phyloP scores from a whole-genome alignment of 164 flowering plant species.

The Akebia trifoliata region DNA sequence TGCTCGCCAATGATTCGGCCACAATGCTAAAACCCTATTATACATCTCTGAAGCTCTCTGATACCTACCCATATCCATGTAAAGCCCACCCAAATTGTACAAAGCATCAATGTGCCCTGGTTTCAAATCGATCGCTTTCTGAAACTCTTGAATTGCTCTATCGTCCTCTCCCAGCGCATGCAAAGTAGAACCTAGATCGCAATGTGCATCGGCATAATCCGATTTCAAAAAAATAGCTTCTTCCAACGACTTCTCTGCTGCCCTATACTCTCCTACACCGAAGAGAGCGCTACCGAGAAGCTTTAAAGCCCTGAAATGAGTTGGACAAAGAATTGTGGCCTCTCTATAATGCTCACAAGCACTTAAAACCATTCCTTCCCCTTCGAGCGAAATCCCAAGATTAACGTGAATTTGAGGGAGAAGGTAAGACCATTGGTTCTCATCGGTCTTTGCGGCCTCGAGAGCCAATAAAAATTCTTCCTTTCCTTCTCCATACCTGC shows the following conservation, averaged over 20 bases:
- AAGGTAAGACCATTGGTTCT: conserved; percentile 78
- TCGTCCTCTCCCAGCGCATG: conserved; percentile 91
- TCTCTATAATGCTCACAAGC: conserved; percentile 99
- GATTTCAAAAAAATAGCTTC: conserved; percentile 87
- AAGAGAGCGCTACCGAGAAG: conserved; percentile 96
- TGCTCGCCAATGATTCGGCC: conserved; percentile 95
- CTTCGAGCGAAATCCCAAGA: conserved; percentile 91
- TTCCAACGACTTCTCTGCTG: conserved; percentile 91
- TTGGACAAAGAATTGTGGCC: conserved; percentile 91
- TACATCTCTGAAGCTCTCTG: conserved; percentile 99
- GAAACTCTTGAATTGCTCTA: conserved; percentile 89
- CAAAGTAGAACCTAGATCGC: conserved; percentile 93
- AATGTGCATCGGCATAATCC: conserved; percentile 97
- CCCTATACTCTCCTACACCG: conserved; percentile 94
- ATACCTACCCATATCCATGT: conserved; percentile 93
- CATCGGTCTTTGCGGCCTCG: conserved; percentile 84
- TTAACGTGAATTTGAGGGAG: conserved; percentile 98
- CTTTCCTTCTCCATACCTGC: conserved; percentile 60
- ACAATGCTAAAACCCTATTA: conserved; percentile 78
- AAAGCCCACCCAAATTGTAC: conserved; percentile 89
- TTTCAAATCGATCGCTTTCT: conserved; percentile 91
- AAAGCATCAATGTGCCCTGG: conserved; percentile 96
- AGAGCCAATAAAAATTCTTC: conserved; percentile 72
- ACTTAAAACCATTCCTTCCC: conserved; percentile 88
- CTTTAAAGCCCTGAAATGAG: conserved; percentile 93